These are phyloP conservation scores for Trametes pubescens DNA, from an alignment of 1,284 basidiomycete species.

Conservation along the genomic window DNA sequence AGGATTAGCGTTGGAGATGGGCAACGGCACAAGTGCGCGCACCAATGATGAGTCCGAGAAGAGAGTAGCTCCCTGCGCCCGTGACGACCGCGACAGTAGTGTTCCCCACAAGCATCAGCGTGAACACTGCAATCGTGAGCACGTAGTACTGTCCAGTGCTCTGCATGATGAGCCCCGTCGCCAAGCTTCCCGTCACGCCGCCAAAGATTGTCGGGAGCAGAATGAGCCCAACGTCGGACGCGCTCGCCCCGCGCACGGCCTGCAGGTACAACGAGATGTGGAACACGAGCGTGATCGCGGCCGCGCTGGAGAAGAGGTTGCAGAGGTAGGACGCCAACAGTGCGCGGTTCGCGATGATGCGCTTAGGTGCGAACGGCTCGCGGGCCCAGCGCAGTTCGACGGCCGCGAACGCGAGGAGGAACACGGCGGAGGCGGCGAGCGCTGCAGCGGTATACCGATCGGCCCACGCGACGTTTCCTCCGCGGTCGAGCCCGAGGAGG, in stretches of 20 bases:
- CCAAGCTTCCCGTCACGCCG: slow-evolving; percentile 57
- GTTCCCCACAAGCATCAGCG: slow-evolving; percentile 50
- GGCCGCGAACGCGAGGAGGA: slow-evolving; percentile 39
- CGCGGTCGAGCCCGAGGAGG: slow-evolving; percentile 63
- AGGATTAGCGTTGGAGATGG: neutral
- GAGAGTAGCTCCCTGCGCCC: slow-evolving; percentile 48
- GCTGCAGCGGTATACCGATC: slow-evolving; percentile 45
- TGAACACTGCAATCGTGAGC: slow-evolving; percentile 55
- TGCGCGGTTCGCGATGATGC: slow-evolving; percentile 57
- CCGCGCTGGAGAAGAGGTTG: slow-evolving; percentile 63
- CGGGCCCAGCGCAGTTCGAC: slow-evolving; percentile 55
- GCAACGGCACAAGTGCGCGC: slow-evolving; percentile 17
- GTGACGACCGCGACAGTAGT: slow-evolving; percentile 48
- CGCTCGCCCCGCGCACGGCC: slow-evolving; percentile 55
- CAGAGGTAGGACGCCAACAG: slow-evolving; percentile 63
- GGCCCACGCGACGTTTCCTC: slow-evolving; percentile 64
- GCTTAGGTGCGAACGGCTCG: slow-evolving; percentile 66
- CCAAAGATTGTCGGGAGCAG: slow-evolving; percentile 57
- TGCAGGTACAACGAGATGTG: slow-evolving; percentile 65
- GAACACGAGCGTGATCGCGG: slow-evolving; percentile 57
- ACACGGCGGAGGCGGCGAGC: slow-evolving; percentile 33
- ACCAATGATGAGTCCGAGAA: slow-evolving; percentile 53
- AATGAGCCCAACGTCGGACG: slow-evolving; percentile 58
- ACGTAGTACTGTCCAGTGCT: slow-evolving; percentile 63
- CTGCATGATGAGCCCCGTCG: slow-evolving; percentile 63